Evolutionary conservation across 805 yeast species (phyloP), one percentile per base, ranked within the genome.

Genomic region (Candida sphagnicola): DNA sequence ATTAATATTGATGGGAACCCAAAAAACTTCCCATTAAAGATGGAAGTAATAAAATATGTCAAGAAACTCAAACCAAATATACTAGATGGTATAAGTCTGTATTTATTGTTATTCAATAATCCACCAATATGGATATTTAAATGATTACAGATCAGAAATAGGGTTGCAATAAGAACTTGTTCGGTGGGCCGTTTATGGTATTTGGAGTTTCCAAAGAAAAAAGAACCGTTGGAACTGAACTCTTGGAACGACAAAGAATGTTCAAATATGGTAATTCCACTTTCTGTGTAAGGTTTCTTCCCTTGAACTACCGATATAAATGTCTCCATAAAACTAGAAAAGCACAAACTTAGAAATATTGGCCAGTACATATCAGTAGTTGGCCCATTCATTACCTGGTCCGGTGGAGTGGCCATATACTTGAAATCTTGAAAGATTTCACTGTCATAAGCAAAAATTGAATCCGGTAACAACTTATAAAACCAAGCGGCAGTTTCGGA

Each of bases 171-270:
- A 31, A 75, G 65, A 33, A 75, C 62, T 51, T 72, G 85, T 35
- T 67, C 72, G 1, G 80, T 72, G 23, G 80, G 87, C 35, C 70
- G 61, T 33, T 49, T 41, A 6, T 41, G 47, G 16, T 44, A 36
- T 18, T 42, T 45, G 3, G 42, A 36, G 30, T 47, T 49, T 8
- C 60, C 54, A 31, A 59, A 50, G 37, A 62, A 51, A 31, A 56
- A 46, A 0, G 49, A 49, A 2, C 59, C 61, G 16, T 70, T 66
- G 8, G 48, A 45, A 54, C 74, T 83, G 41, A 74, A 80, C 48
- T 85, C 93, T 50, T 84, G 90, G 52, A 82, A 82, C 10, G 87
- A 85, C 12, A 83, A 56, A 3, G 91, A 82, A 49, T 79, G 82
- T 55, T 85, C 93, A 58, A 85, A 83, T 25, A 85, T 60, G 0